Evolutionary conservation across 2,329 filamentous ascomycete species (phyloP).

Genomic region (Pseudocercospora crystallina): DNA sequence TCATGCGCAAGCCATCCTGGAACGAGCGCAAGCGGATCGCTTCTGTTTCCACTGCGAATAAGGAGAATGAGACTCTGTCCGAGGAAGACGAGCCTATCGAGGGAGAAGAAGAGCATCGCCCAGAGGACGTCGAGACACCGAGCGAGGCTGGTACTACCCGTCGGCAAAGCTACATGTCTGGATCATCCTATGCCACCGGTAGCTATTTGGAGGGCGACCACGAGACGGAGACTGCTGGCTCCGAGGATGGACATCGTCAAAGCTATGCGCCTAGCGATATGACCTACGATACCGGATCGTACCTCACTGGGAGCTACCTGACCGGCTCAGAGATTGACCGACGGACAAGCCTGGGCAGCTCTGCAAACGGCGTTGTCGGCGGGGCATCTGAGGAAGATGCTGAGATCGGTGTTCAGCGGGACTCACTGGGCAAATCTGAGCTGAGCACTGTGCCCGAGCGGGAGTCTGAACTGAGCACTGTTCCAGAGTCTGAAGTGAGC

Average conservation of each 20-base stretch:
- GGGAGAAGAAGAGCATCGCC: conserved; percentile 15
- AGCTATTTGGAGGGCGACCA: conserved; percentile 33
- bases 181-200: conserved; percentile 31
- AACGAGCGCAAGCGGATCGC: conserved; percentile 32
- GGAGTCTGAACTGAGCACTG: conserved; percentile 16
- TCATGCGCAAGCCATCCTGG: conserved; percentile 35
- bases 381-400: conserved; percentile 22
- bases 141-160: conserved; percentile 25
- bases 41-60: conserved; percentile 35
- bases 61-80: conserved; percentile 49
- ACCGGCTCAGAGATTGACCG: conserved; percentile 48
- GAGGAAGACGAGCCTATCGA: conserved; percentile 42
- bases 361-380: conserved; percentile 37
- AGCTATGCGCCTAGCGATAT: conserved; percentile 46
- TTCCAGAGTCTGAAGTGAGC: conserved; percentile 29
- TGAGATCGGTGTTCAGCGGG: conserved; percentile 32
- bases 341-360: conserved; percentile 45
- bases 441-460: conserved; percentile 10
- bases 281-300: conserved; percentile 48
- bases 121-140: conserved; percentile 13
- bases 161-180: conserved; percentile 25
- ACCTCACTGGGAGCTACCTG: conserved; percentile 52
- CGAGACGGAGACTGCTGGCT: conserved; percentile 23
- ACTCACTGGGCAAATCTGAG: conserved; percentile 12
- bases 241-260: conserved; percentile 35